Percentiles rank a stretch among this genome's conserved stretches.
phyloP scores from a whole-genome alignment of 2,329 filamentous ascomycete species.

The Alternaria infectoria region DNA sequence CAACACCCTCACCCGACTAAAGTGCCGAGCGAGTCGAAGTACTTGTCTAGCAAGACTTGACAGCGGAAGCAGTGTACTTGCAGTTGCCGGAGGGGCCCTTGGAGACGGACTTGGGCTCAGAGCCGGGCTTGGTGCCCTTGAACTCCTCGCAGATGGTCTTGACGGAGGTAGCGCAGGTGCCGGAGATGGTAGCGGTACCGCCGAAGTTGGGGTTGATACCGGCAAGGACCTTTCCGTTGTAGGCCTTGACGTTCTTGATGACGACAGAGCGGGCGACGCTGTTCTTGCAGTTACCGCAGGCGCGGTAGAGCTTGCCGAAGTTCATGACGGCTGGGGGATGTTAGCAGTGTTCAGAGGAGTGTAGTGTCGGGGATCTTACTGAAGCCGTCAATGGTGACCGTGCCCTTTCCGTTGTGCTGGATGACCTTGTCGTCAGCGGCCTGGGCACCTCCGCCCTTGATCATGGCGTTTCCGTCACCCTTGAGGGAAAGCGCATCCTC shows the following conservation, averaged over 20 bases:
- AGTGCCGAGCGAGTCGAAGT: neutral
- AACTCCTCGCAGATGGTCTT: conserved; percentile 47
- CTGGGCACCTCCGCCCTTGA: conserved; percentile 52
- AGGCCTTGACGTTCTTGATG: conserved; percentile 54
- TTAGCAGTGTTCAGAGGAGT: conserved; percentile 9
- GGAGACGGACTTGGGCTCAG: conserved; percentile 37
- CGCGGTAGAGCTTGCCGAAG: conserved; percentile 55
- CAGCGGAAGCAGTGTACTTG: conserved; percentile 41
- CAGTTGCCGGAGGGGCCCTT: conserved; percentile 39
- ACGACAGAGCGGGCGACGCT: conserved; percentile 52
- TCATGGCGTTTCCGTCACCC: conserved; percentile 45
- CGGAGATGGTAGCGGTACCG: conserved; percentile 54
- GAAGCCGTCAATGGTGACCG: conserved; percentile 48
- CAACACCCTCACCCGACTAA: neutral
- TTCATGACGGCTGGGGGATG: conserved; percentile 30
- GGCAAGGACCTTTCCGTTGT: conserved; percentile 52
- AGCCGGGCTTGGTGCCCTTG: conserved; percentile 38
- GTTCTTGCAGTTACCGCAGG: conserved; percentile 59
- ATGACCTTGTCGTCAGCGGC: conserved; percentile 51
- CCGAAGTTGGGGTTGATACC: conserved; percentile 62
- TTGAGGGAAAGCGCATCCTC: conserved; percentile 50
- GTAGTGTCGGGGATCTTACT: conserved; percentile 11
- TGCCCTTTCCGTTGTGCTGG: conserved; percentile 52
- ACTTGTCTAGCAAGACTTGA: conserved; percentile 38
- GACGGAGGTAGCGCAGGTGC: conserved; percentile 35